Evolutionary conservation across 306 rosid genomes (phyloP).

Genomic region (Potentilla sterilis): DNA sequence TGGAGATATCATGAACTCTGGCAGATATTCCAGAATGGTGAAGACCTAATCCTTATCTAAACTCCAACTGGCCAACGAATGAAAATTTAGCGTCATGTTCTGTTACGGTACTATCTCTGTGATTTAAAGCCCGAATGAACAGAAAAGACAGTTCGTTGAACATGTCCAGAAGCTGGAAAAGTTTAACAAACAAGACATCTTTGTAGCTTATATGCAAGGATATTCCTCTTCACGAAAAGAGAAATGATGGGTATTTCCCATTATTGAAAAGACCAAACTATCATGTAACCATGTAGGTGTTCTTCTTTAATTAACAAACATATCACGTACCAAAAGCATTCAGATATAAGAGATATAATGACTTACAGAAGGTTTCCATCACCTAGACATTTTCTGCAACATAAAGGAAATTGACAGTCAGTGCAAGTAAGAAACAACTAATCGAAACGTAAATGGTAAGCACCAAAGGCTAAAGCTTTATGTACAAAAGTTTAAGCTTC

Average conservation of each 20-base stretch:
- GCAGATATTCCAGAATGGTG: not conserved
- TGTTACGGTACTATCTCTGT: not conserved
- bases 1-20: not conserved
- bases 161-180: not conserved
- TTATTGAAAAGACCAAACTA: not conserved
- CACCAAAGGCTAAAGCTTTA: not conserved
- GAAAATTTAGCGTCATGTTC: not conserved
- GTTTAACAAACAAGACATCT: not conserved
- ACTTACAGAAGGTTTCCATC: conserved; percentile 97
- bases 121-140: not conserved
- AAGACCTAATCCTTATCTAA: not conserved
- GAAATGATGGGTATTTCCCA: not conserved
- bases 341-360: not conserved
- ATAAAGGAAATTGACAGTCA: conserved; percentile 29
- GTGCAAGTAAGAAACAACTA: conserved; percentile 12
- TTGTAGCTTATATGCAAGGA: not conserved
- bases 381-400: conserved; percentile 71
- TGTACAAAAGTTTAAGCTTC: not conserved
- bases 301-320: not conserved
- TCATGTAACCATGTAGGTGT: not conserved
- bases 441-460: not conserved
- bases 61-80: not conserved
- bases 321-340: not conserved
- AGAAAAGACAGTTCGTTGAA: not conserved
- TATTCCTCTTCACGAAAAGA: not conserved